Evolutionary conservation across 75 land plant species (phyloP), one percentile per base, ranked within the genome.

Genomic region (Pseudotsuga menziesii): DNA sequence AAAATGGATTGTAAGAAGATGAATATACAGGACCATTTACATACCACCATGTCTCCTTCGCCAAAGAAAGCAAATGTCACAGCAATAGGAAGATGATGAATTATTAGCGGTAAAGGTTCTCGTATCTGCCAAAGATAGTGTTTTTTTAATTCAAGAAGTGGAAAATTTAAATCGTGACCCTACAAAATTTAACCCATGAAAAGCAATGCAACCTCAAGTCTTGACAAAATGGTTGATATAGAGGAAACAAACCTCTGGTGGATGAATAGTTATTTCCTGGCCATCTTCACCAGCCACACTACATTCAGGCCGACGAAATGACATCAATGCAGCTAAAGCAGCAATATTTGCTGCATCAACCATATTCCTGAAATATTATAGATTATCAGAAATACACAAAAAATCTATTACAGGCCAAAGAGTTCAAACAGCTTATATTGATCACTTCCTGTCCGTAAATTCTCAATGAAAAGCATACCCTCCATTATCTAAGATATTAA

Each of bases 311-410:
- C 94, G 84, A 61, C 92, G 86, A 63, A 90, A 96, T n/a, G 98
- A 94, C 41, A 86, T 23, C 2, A 96, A 81, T 36, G 94, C 92
- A 79, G 97, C 92, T 69, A 96, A 81, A 66, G 97, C 98, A 72
- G 97, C 98, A 74, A 94, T 67, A 84, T 90, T 94, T 29, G 98
- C 92, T 58, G 96, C 97, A 87, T 96, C 98, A 54, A 94, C 90
- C 64, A 96, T 86, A 75, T 96, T 96, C 82, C 98, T 96, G 83
- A 44, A 78, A 77, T 36, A 35, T 39, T 66, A 77, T n/a, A 56
- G 44, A 35, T 59, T 16, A 32, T 25, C 63, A 32, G 7, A 13
- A 77, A 56, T 5, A 6, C 19, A 15, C 41, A 55, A 19, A 22
- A 84, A 20, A 0, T 44, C 74, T 35, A 9, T 48, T 48, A 48